Percentiles rank a stretch among this genome's conserved stretches.
These are phyloP conservation scores for Symbiodinium pilosum DNA, from an alignment of 73 alveolate genomes.

Conservation along the genomic window DNA sequence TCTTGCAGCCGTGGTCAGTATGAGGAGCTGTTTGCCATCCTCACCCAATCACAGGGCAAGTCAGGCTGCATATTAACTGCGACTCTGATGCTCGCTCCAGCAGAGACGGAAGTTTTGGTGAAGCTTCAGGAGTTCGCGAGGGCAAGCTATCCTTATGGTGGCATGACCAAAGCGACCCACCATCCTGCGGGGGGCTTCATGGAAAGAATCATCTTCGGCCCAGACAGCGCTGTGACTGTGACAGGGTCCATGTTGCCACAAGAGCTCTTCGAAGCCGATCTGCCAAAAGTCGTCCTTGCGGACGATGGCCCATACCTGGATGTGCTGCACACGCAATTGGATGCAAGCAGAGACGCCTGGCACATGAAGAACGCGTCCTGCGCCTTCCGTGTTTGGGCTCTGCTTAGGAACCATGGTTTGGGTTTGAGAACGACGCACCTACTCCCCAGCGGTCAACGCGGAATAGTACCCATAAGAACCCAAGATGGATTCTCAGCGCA, in stretches of 20 bases:
- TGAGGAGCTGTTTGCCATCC: slow-evolving; percentile 11
- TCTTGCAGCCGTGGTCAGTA: slow-evolving; percentile 33
- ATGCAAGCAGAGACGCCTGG: not conserved
- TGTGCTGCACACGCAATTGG: slow-evolving; percentile 4
- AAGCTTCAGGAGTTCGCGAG: too few relatives aligned
- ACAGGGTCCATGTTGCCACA: slow-evolving; percentile 27
- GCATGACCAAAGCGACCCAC: slow-evolving; percentile 2
- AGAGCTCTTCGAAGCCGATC: not conserved
- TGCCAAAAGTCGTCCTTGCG: not conserved
- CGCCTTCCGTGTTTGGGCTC: too few relatives aligned
- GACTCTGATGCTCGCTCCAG: slow-evolving; percentile 11
- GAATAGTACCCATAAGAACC: too few relatives aligned
- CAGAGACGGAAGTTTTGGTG: not conserved
- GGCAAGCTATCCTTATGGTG: not conserved
- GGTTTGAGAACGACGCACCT: not conserved
- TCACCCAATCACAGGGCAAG: slow-evolving; percentile 65
- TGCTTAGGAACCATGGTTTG: not conserved
- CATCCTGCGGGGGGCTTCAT: slow-evolving; percentile 24
- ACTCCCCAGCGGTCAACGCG: too few relatives aligned
- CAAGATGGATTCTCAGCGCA: too few relatives aligned
- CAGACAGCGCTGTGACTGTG: slow-evolving; percentile 9
- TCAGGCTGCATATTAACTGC: slow-evolving; percentile 50
- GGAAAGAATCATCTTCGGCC: slow-evolving; percentile 24
- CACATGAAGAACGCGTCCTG: not conserved
- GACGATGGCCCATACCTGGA: slow-evolving; percentile 55